phyloP scores from a whole-genome alignment of 331 rosid genomes.

The Malus hybrid region DNA sequence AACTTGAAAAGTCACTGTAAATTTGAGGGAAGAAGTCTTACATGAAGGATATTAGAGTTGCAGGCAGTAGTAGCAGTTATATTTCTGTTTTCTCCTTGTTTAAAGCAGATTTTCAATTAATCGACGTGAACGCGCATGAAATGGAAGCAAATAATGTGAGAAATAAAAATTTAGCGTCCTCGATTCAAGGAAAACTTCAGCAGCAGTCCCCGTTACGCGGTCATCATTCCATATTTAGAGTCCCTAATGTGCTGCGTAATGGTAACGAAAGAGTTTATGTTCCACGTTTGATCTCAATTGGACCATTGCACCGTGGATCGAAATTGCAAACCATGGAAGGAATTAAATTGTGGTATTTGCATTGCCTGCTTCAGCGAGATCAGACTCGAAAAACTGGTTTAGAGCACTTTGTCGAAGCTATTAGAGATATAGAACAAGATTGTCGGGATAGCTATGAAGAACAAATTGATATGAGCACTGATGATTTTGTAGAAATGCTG shows the following conservation, averaged over 20 bases:
- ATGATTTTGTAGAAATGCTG: background rate
- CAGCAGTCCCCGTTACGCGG: background rate
- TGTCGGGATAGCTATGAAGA: too few relatives aligned
- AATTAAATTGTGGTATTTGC: background rate
- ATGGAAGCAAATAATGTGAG: background rate
- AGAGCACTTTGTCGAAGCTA: too few relatives aligned
- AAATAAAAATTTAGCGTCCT: background rate
- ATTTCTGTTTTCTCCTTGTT: background rate
- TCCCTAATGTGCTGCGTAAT: background rate
- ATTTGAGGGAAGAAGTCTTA: too few relatives aligned
- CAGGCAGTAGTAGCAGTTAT: too few relatives aligned
- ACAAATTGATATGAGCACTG: too few relatives aligned
- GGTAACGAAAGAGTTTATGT: background rate
- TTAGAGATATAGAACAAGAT: too few relatives aligned
- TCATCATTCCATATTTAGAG: background rate
- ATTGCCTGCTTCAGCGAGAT: background rate
- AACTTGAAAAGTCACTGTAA: too few relatives aligned
- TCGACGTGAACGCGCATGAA: too few relatives aligned
- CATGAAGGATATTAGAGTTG: too few relatives aligned
- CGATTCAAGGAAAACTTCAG: background rate
- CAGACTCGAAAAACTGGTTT: background rate
- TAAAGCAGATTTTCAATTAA: too few relatives aligned
- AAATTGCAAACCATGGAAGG: background rate
- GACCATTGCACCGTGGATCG: slow-evolving; percentile 4
- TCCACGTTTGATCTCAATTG: background rate